Evolutionary conservation across 495 filamentous ascomycete genomes (phyloP), one percentile per base, ranked within the genome.

Genomic region (Trichoderma virens): DNA sequence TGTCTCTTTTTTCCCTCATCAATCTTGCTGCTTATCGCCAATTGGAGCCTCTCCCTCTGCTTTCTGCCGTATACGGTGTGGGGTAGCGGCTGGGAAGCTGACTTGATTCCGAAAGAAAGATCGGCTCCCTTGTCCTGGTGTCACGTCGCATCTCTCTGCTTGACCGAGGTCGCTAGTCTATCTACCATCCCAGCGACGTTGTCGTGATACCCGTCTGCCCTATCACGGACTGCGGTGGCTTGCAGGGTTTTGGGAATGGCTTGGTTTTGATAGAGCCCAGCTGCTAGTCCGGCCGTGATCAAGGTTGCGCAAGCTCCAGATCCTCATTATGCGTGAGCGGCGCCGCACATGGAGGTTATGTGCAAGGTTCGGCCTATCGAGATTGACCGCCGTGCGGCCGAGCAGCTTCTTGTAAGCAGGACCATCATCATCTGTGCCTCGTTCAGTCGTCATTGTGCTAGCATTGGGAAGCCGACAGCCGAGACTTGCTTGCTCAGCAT

Each of bases 301-400:
- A 56, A 56, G 51, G 51, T 56, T 56, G 51, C 51, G 51, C 51
- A 56, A 56, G 51, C 51, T 56, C 51, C 51, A 56, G 51, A 56
- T 56, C 23, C 51, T 56, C 51, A 28, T 56, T 9, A 56, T 56
- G 51, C 51, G 51, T 23, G 51, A 56, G 51, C 51, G 51, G 51
- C 51, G 25, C 51, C 25, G 25, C 51, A 56, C 25, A 56, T 56
- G 51, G 25, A 56, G 28, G 28, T 23, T 30, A 47, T 23, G 51
- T 28, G 51, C 25, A 56, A 35, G 32, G 32, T 30, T 30, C 23
- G 51, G 51, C 51, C n/a, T 23, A 56, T 56, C 51, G 25, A 28
- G 51, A 56, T 56, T 56, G 51, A 56, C 51, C 51, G 51, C 27
- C 9, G 51, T 56, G 51, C 25, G 51, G 51, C 51, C 51, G 51